Base-by-base conservation (phyloP, 176 grass and related monocot species). In the Bonia amplexicaulis region DNA sequence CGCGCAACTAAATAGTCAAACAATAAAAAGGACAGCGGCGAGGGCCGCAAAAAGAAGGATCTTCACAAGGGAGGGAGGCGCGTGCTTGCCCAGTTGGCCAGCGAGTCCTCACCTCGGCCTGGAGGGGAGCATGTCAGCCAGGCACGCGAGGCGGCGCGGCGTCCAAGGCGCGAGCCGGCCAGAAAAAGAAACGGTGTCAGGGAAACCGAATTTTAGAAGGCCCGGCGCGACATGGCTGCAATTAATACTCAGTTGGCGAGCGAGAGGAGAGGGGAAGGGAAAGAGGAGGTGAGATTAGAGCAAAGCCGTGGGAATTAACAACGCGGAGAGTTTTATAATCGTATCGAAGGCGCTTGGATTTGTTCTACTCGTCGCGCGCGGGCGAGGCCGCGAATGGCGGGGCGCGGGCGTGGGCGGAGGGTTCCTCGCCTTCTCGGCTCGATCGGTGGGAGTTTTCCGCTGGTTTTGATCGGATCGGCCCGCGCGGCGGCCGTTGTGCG, bases 41-140 rank as follows among this genome's bases (percentile, higher is more conserved):
- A 2, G 22, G 12, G 71, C 71, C 78, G 83, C 61, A n/a, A n/a
- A 89, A 92, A 89, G 87, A 82, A 86, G 87, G 90, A 86, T 83
- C 87, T 92, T 69, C 26, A 15, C 55, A 27, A 39, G 44, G 66
- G 22, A 4, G 22, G 44, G 26, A 70, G n/a, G 74, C 49, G 51
- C 76, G 48, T 60, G 71, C n/a, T 7, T 25, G 41, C 58, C 37
- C 35, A 29, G 55, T 19, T 19, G 75, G n/a, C 47, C 71, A 12
- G 6, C 1, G 14, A 42, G 54, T 3, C 29, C 66, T 71, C 82
- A 92, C 83, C 88, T 86, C 74, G 80, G 80, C 76, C 48, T 86
- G 85, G 61, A 80, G 73, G 90, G 69, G 64, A 84, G 80, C 90
- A 90, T 90, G 83, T 69, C 45, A 39, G 31, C 31, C 31, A 2